A percentile compares a stretch with the other conserved stretches of the same genome.
Conservation (phyloP, 1,284 basidiomycete genomes). For the Apiotrichum mycotoxinovorans region DNA sequence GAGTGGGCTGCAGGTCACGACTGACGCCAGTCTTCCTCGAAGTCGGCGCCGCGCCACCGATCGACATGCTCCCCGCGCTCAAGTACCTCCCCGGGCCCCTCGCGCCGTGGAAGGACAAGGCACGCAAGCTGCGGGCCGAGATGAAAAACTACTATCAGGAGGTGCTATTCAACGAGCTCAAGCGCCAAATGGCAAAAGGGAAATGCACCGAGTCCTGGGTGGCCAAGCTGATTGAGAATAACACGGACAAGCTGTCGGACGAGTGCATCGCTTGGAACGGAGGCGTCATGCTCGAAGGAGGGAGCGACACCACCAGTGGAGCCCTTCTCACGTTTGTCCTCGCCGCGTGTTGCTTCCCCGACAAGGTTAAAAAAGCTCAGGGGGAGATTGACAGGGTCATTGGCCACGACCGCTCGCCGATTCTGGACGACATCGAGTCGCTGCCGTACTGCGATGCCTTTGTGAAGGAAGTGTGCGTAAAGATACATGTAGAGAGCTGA, state of each 20-base stretch:
- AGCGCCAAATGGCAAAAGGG: constrained; percentile 5
- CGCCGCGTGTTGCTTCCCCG: constrained; percentile 8
- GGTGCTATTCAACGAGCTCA: constrained; percentile 4
- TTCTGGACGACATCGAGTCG: constrained; percentile 4
- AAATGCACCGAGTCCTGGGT: constrained; percentile 9
- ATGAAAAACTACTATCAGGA: constrained; percentile 9
- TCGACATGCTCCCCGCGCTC: constrained; percentile 10
- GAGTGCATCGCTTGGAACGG: constrained; percentile 12
- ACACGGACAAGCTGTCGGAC: constrained; percentile 6
- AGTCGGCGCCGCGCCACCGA: constrained; percentile 8
- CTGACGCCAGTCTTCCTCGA: constrained; percentile 11
- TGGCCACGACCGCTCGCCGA: constrained; percentile 6
- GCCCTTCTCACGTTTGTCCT: constrained; percentile 8
- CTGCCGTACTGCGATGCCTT: constrained; percentile 13
- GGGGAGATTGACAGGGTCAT: constrained; percentile 8
- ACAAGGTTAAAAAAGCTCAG: constrained; percentile 5
- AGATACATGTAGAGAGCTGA: background rate
- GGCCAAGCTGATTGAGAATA: constrained; percentile 2
- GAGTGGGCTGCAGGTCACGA: background rate
- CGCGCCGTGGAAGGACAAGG: constrained; percentile 12
- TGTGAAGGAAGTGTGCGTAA: constrained; percentile 11
- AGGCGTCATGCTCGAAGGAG: constrained; percentile 13
- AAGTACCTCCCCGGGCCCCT: constrained; percentile 10
- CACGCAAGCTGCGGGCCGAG: constrained; percentile 3
- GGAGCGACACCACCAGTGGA: constrained; percentile 9